Conservation (phyloP, 2,329 filamentous ascomycete genomes). For the Nothomitra cinnamomea region DNA sequence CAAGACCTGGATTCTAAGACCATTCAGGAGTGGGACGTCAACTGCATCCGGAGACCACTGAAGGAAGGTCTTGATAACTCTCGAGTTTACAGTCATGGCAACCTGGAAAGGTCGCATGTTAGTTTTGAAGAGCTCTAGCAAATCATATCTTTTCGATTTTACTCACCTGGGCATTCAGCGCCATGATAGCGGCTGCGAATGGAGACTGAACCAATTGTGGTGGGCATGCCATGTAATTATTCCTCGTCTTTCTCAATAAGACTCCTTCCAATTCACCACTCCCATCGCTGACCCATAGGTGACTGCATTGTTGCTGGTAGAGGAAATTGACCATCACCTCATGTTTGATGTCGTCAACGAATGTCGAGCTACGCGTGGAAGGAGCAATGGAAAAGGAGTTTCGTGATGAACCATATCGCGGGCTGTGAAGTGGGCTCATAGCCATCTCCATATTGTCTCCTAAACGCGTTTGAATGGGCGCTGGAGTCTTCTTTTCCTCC, state of each 20-base stretch:
- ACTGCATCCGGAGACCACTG: constrained; percentile 55
- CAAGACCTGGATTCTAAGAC: constrained; percentile 59
- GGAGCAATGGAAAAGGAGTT: constrained; percentile 31
- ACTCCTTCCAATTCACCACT: constrained; percentile 56
- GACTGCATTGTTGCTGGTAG: constrained; percentile 61
- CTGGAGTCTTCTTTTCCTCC: constrained; percentile 15
- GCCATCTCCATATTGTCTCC: constrained; percentile 24
- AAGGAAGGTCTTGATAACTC: constrained; percentile 63
- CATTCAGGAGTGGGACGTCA: constrained; percentile 60
- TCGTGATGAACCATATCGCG: constrained; percentile 25
- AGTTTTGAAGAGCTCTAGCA: background rate
- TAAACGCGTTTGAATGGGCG: constrained; percentile 11
- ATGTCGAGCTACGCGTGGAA: constrained; percentile 34
- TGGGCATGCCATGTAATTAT: constrained; percentile 58
- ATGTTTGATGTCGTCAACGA: constrained; percentile 58
- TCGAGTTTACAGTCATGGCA: constrained; percentile 66
- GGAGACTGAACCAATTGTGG: constrained; percentile 42
- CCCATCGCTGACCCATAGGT: constrained; percentile 56
- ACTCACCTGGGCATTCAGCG: constrained; percentile 54
- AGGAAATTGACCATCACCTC: constrained; percentile 74
- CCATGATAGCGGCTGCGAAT: constrained; percentile 46
- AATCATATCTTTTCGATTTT: background rate
- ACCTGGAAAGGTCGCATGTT: constrained; percentile 29
- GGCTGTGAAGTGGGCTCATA: constrained; percentile 18
- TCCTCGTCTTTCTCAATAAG: constrained; percentile 48